Evolutionary conservation across 208 protist species (phyloP), one percentile per base, ranked within the genome.

Genomic region (Trypanosoma conorhini): DNA sequence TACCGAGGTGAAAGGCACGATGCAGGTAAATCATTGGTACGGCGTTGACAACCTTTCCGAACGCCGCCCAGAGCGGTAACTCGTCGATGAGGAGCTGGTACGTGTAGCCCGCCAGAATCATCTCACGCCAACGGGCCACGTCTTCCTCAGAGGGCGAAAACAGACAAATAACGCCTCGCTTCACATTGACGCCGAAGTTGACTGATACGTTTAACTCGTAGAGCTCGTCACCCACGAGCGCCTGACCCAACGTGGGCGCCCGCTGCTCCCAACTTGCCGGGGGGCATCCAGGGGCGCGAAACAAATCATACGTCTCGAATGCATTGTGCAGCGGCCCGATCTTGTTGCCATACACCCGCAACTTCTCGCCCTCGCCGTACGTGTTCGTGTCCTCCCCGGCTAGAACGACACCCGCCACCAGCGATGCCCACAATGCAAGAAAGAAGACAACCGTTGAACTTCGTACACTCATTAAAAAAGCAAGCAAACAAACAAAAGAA

Each of bases 281-380:
- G 1, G 71, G 30, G 67, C 96, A 98, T 22, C 87, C 96, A 1
- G 96, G 94, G 2, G 89, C 70, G 0, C 77, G 74, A 73, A 93
- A 87, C 62, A 95, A 98, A 26, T 72, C 24, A 78, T 99, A 99
- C 26, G 96, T 98, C 72, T 99, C 97, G 63, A 98, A 92, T 0
- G 94, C 87, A 72, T 99, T 99, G 67, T 94, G 67, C 61, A 95
- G 94, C 15, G 97, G 97, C 0, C 95, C 96, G 8, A 98, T 89
- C 72, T 97, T 98, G 79, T 98, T 98, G 46, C 87, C 89, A 83
- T 91, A 98, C 15, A 98, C 74, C 8, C 72, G 75, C 5, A 98
- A 88, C 2, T 28, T n/a, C 44, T 86, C 81, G 55, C 72, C 75
- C 13, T 68, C 57, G 5, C 60, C 42, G 59, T 87, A 89, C 3